A percentile compares a stretch with the other conserved stretches of the same genome.
Evolutionary conservation across 176 grass and related monocot genomes (phyloP).

Genomic region (Avena atlantica): DNA sequence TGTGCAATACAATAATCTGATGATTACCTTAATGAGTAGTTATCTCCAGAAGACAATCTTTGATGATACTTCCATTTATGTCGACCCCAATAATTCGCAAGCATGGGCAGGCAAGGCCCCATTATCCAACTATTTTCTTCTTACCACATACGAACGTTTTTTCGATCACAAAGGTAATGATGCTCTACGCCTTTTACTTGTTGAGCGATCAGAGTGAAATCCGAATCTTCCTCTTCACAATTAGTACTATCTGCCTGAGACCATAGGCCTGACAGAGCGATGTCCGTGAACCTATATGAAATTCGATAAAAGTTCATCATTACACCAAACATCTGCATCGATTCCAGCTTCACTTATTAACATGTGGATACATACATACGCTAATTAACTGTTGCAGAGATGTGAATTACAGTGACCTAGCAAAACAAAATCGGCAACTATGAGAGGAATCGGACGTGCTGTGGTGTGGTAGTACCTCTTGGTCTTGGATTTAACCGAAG

Average conservation of each 20-base stretch:
- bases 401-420: too few species aligned
- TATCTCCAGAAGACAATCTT: too few species aligned
- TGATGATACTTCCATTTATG: too few species aligned
- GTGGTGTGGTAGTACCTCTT: too few species aligned
- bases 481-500: too few species aligned
- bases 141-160: too few species aligned
- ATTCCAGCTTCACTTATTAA: not conserved
- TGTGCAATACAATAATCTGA: not conserved
- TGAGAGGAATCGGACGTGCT: not conserved
- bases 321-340: too few species aligned
- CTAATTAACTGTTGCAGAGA: too few species aligned
- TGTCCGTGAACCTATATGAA: not conserved
- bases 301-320: not conserved
- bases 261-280: not conserved
- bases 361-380: too few species aligned
- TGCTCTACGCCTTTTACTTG: not conserved
- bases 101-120: too few species aligned
- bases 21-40: not conserved
- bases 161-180: not conserved
- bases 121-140: too few species aligned
- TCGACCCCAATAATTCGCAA: too few species aligned
- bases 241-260: not conserved
- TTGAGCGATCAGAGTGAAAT: not conserved
- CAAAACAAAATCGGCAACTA: not conserved
- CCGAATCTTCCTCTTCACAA: not conserved